Conservation (phyloP, 2,329 filamentous ascomycete species). For the Spiromastix sp. region DNA sequence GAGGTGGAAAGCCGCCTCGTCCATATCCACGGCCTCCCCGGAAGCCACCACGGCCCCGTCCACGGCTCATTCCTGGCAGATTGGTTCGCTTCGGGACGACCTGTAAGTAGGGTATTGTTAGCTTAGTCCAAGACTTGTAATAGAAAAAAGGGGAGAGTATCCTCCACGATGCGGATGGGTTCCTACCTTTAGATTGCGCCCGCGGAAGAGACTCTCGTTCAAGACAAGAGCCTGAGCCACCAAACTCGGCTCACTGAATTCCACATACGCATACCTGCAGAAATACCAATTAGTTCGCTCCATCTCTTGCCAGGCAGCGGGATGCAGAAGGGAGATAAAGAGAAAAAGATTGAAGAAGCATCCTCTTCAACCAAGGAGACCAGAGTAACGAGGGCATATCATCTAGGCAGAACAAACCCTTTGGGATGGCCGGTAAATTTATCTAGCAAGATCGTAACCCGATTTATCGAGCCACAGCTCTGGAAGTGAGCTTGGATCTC, state of each 20-base stretch:
- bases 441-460: conserved; percentile 92
- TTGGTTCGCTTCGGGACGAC: conserved; percentile 87
- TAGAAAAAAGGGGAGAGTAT: background rate
- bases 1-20: conserved; percentile 35
- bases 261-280: conserved; percentile 90
- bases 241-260: conserved; percentile 88
- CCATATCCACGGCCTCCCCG: conserved; percentile 42
- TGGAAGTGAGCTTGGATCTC: conserved; percentile 98
- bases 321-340: conserved; percentile 15
- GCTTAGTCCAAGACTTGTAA: conserved; percentile 2
- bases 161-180: too few species aligned
- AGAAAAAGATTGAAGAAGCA: too few species aligned
- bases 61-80: conserved; percentile 83
- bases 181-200: conserved; percentile 89
- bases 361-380: too few species aligned
- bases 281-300: conserved; percentile 19
- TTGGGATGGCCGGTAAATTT: conserved; percentile 99
- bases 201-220: conserved; percentile 93
- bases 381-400: too few species aligned
- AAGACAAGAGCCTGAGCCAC: conserved; percentile 89
- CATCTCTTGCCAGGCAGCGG: conserved; percentile 52
- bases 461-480: conserved; percentile 93
- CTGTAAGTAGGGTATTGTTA: conserved; percentile 35
- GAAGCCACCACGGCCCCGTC: conserved; percentile 44
- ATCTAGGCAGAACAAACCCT: conserved; percentile 58